Percentiles rank a stretch among this genome's conserved stretches.
These are phyloP conservation scores for Candida berthetii DNA, from an alignment of 805 yeast species.

Conservation along the genomic window DNA sequence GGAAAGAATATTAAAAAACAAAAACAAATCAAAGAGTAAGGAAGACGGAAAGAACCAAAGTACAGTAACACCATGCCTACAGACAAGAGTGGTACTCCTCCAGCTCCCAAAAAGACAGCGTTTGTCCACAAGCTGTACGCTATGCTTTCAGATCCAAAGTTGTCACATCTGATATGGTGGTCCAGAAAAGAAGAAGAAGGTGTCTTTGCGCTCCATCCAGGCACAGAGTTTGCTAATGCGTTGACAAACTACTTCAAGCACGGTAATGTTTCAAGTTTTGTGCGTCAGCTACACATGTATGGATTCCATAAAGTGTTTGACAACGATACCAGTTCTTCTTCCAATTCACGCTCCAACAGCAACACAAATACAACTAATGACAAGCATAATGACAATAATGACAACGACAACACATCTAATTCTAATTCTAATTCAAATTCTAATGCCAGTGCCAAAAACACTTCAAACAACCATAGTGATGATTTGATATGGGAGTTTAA, in stretches of 20 bases:
- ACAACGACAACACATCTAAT: conserved; percentile 2
- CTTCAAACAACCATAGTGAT: conserved; percentile 6
- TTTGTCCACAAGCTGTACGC: conserved; percentile 60
- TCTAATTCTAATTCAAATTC: conserved; percentile 1
- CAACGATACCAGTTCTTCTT: conserved; percentile 3
- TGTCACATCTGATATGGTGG: conserved; percentile 61
- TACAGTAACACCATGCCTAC: background rate
- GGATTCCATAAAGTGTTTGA: conserved; percentile 78
- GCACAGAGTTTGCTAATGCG: conserved; percentile 53
- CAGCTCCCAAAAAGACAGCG: conserved; percentile 25
- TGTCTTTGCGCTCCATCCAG: conserved; percentile 61
- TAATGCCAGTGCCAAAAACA: background rate
- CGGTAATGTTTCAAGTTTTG: conserved; percentile 90
- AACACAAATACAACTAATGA: background rate
- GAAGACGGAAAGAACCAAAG: too few species aligned
- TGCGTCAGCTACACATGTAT: conserved; percentile 92
- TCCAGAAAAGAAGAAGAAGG: conserved; percentile 34
- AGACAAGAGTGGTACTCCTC: background rate
- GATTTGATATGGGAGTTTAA: conserved; percentile 67
- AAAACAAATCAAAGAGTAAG: too few species aligned
- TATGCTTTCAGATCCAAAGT: conserved; percentile 52
- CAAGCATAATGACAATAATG: conserved; percentile 1
- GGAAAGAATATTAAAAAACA: too few species aligned
- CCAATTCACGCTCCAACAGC: background rate
- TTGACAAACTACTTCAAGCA: conserved; percentile 82